Conservation (phyloP, 306 rosid genomes). For the Malus orientalis region DNA sequence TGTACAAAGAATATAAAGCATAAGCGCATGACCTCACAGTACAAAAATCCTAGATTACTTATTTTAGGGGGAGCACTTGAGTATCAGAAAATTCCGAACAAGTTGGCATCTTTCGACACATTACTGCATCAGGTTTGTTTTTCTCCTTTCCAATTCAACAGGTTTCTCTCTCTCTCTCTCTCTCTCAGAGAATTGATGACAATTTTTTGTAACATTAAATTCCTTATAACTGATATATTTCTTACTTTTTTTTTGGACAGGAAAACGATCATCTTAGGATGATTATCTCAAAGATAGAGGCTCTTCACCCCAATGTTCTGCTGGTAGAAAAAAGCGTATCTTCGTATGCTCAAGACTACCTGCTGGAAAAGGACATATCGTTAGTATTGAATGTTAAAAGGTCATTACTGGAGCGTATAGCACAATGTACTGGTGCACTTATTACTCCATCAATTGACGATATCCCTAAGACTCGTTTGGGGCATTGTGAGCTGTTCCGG, state of each 20-base stretch:
- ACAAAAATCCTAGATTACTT: constrained; percentile 71
- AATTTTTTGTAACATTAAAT: neutral
- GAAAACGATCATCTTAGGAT: constrained; percentile 81
- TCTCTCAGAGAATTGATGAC: neutral
- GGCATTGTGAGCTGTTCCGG: constrained; percentile 91
- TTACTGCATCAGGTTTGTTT: constrained; percentile 76
- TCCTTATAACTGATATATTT: neutral
- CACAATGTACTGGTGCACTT: constrained; percentile 83
- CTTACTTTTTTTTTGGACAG: constrained; percentile 35
- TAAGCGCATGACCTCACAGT: constrained; percentile 96
- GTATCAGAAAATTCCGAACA: constrained; percentile 88
- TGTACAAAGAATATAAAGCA: constrained; percentile 96
- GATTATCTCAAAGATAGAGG: constrained; percentile 79
- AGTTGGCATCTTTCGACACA: constrained; percentile 74
- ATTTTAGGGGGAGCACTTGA: constrained; percentile 83
- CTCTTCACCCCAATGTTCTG: constrained; percentile 85
- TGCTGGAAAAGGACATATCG: constrained; percentile 87
- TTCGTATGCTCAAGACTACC: constrained; percentile 64
- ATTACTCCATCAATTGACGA: constrained; percentile 70
- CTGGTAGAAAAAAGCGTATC: constrained; percentile 94
- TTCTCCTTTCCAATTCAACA: neutral
- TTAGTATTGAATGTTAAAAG: constrained; percentile 90
- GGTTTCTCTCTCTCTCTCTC: neutral
- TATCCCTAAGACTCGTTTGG: constrained; percentile 58
- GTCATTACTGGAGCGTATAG: constrained; percentile 81